Base-by-base conservation (phyloP, 805 yeast species). In the Nakazawaea anatomiae region DNA sequence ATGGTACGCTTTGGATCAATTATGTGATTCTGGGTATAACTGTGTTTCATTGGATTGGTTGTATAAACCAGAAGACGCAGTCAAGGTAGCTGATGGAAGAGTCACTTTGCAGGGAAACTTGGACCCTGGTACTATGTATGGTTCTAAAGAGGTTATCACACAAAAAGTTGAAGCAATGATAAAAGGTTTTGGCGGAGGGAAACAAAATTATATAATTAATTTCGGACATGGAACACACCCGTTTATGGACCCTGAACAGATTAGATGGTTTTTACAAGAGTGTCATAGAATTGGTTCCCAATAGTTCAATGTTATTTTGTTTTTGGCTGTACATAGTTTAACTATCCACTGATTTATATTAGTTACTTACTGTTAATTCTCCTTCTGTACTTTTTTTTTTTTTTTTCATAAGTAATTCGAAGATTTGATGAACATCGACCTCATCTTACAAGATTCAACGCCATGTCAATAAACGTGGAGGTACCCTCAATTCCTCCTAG, bases 171-270 rank as follows among this genome's bases (percentile, higher is more conserved):
- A 87, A 69, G 76, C 76, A 56, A 94, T 94, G 99, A 85, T 94
- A 54, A 66, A 74, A 53, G 96, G 91, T 6, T 94, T 94, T 64
- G 94, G 94, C n/a, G 96, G 96, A 43, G 97, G 97, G 27, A 89
- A 89, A 68, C 82, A 87, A 62, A 79, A 85, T 61, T 94, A 94
- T 71, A 92, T 94, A 58, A 85, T 92, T 59, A 94, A 94, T 73
- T 87, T 94, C 63, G 99, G 99, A 44, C 99, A 94, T 61, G 99
- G 99, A 14, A 94, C 99, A 27, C 97, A 90, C 66, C 99, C 99
- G 27, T 89, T 88, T 70, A 90, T 94, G 96, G 86, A 89, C 56
- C 96, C 98, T 9, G 96, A 87, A 57, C 86, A 86, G 66, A 80
- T 94, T 55, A 83, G 80, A 54, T 88, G 82, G 69, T 94, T 94